phyloP scores from a whole-genome alignment of 441 rosid species.

The Gossypium schwendimanii region DNA sequence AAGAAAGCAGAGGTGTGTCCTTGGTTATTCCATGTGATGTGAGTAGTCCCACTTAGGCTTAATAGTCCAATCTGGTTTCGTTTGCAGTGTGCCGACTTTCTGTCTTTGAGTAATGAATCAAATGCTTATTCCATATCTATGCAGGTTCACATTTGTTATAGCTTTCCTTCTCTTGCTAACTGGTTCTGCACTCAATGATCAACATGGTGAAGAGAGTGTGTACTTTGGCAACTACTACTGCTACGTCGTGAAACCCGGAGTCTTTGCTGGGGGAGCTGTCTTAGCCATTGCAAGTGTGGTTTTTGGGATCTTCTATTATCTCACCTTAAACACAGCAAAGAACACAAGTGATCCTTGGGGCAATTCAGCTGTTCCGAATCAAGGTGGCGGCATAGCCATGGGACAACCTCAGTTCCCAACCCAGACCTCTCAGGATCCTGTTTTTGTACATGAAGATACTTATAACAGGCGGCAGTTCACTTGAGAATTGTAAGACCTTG shows the following conservation, averaged over 20 bases:
- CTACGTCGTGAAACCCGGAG: slow-evolving; percentile 75
- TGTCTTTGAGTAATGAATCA: neutral
- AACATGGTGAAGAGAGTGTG: slow-evolving; percentile 44
- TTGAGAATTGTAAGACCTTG: slow-evolving; percentile 20
- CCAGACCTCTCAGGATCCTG: slow-evolving; percentile 49
- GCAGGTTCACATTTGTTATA: slow-evolving; percentile 75
- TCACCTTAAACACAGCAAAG: slow-evolving; percentile 44
- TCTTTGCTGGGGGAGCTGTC: slow-evolving; percentile 67
- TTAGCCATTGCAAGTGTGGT: slow-evolving; percentile 49
- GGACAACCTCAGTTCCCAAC: slow-evolving; percentile 69
- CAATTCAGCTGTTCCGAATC: slow-evolving; percentile 27
- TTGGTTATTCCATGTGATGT: neutral
- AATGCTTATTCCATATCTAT: neutral
- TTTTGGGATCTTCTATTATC: slow-evolving; percentile 65
- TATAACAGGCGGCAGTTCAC: slow-evolving; percentile 74
- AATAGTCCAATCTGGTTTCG: neutral
- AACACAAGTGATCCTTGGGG: slow-evolving; percentile 20
- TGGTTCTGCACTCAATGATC: slow-evolving; percentile 74
- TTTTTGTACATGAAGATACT: slow-evolving; percentile 81
- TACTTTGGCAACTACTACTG: slow-evolving; percentile 53
- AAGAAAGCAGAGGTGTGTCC: neutral
- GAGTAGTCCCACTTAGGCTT: neutral
- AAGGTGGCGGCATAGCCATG: slow-evolving; percentile 65
- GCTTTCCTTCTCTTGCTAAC: slow-evolving; percentile 70
- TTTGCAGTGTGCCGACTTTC: neutral